Evolutionary conservation across 2,329 filamentous ascomycete genomes (phyloP).

Genomic region (Neurospora sp.): DNA sequence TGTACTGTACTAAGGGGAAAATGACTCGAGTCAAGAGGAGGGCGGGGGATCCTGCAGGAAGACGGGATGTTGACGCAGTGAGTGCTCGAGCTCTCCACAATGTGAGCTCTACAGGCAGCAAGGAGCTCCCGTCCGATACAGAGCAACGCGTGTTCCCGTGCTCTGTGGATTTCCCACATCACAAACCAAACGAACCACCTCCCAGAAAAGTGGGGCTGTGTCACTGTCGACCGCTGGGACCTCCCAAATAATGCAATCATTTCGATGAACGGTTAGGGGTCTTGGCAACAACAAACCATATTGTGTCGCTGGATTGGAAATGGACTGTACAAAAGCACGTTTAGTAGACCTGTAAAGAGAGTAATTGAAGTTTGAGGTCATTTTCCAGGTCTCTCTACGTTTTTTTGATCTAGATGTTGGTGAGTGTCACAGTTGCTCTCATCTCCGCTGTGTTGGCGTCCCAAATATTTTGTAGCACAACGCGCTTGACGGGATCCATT

Average conservation of each 20-base stretch:
- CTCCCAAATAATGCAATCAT: background rate
- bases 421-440: background rate
- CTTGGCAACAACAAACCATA: background rate
- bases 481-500: background rate
- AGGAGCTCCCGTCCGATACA: background rate
- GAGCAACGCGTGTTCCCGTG: background rate
- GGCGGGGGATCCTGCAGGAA: background rate
- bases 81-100: background rate
- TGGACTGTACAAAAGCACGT: background rate
- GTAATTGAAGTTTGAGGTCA: background rate
- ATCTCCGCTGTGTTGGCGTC: background rate
- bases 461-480: background rate
- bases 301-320: background rate
- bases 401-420: background rate
- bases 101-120: background rate
- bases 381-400: background rate
- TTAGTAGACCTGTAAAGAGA: background rate
- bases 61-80: background rate
- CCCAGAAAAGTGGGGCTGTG: background rate
- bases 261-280: background rate
- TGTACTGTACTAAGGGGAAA: background rate
- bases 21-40: background rate
- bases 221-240: background rate
- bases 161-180: background rate
- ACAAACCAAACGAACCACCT: background rate